Evolutionary conservation across 2,329 filamentous ascomycete species (phyloP).

Genomic region (Colletotrichum gloeosporioides): DNA sequence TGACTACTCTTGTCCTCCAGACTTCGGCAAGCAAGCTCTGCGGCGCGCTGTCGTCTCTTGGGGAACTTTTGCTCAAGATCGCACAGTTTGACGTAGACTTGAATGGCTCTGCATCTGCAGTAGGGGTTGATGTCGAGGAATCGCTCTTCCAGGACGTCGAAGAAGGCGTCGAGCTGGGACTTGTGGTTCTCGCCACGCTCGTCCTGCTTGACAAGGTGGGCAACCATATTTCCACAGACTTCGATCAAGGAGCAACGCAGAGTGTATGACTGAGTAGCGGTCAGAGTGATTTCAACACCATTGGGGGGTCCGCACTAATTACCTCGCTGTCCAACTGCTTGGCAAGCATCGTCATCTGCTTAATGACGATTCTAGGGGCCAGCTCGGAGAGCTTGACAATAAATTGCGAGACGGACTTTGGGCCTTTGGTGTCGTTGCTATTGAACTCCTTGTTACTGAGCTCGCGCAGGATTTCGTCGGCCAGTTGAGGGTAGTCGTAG

Average conservation of each 20-base stretch:
- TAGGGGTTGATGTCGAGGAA: slow-evolving; percentile 98
- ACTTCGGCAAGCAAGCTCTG: slow-evolving; percentile 86
- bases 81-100: slow-evolving; percentile 91
- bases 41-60: slow-evolving; percentile 85
- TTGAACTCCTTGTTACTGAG: slow-evolving; percentile 98
- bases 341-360: slow-evolving; percentile 94
- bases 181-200: slow-evolving; percentile 93
- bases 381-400: slow-evolving; percentile 93
- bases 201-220: slow-evolving; percentile 87
- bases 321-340: slow-evolving; percentile 96
- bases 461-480: slow-evolving; percentile 91
- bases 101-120: slow-evolving; percentile 87
- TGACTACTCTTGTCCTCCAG: slow-evolving; percentile 98
- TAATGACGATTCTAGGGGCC: slow-evolving; percentile 89
- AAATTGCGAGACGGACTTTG: slow-evolving; percentile 95
- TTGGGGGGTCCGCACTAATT: slow-evolving; percentile 20
- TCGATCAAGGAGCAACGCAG: slow-evolving; percentile 93
- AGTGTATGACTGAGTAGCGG: slow-evolving; percentile 74
- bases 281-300: neutral
- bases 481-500: slow-evolving; percentile 95
- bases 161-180: slow-evolving; percentile 94
- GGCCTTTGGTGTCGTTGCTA: slow-evolving; percentile 91
- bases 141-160: slow-evolving; percentile 93
- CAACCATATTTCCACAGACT: slow-evolving; percentile 94
- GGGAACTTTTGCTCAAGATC: slow-evolving; percentile 97